Evolutionary conservation across 495 filamentous ascomycete genomes (phyloP), one percentile per base, ranked within the genome.

Genomic region (Bacidia rubella): DNA sequence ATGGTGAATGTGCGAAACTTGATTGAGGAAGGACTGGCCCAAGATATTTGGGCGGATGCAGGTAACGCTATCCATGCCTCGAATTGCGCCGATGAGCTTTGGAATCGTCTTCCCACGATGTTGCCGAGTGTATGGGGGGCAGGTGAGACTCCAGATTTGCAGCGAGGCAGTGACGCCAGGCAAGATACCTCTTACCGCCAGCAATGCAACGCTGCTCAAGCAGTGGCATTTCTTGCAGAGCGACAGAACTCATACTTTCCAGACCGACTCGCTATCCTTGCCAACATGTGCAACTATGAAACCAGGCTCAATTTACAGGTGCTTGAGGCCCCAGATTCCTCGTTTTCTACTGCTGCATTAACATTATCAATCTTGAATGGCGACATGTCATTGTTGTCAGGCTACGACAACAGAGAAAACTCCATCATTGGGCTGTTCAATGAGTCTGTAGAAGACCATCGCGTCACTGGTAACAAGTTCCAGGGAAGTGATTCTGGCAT

Each of bases 161-260:
- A n/a, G n/a, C n/a, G n/a, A n/a, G n/a, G n/a, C 10, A 39, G n/a
- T 39, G 32, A 9, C 10, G 9, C 39, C 2, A 49, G 2, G 27
- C 12, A 50, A 32, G 51, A 42, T 3, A 7, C 15, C 1, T 54
- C 51, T 40, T 42, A 55, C 19, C 54, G 54, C 20, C 44, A 49
- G 32, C 15, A 26, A 25, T 55, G 52, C 55, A 57, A 57, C 32
- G 53, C 52, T 55, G 52, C 55, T 1, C n/a, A 55, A 26, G 55
- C 55, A 12, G 12, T 57, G 0, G 41, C 41, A 5, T 57, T 49
- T 32, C 42, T 57, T 22, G 9, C 26, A 21, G 22, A 41, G 17
- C 53, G 55, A 19, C 35, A 40, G 19, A 54, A 54, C 27, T 54
- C 53, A 38, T 35, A 39, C 17, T 35, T 49, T n/a, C 47, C 52